Conservation (phyloP, 371 early-diverging fungal species). For the Mortierella polycephala region DNA sequence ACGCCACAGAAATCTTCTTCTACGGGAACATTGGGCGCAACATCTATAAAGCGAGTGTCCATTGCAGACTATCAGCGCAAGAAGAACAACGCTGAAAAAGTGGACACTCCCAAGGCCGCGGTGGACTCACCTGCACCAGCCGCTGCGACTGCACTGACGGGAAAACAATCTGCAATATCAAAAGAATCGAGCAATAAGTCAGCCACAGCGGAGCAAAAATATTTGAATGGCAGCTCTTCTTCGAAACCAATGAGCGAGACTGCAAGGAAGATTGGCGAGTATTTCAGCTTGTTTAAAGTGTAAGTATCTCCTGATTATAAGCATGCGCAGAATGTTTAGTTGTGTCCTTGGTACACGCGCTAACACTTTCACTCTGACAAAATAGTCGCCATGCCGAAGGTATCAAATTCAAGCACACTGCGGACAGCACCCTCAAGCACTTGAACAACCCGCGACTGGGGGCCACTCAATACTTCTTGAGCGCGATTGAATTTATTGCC, state of each 20-base stretch:
- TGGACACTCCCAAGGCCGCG: constrained; percentile 45
- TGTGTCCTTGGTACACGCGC: too few species aligned
- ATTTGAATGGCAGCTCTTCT: constrained; percentile 9
- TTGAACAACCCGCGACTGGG: constrained; percentile 31
- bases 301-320: too few species aligned
- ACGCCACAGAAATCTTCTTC: constrained; percentile 4
- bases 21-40: constrained; percentile 5
- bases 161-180: constrained; percentile 12
- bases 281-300: constrained; percentile 27
- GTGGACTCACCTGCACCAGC: constrained; percentile 43
- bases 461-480: constrained; percentile 45
- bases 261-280: constrained; percentile 33
- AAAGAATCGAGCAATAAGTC: constrained; percentile 17
- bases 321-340: too few species aligned
- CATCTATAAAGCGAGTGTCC: constrained; percentile 32
- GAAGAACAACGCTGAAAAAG: constrained; percentile 24
- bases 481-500: constrained; percentile 46
- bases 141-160: constrained; percentile 1
- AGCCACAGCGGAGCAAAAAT: constrained; percentile 21
- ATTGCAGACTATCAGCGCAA: constrained; percentile 49
- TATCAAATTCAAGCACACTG: constrained; percentile 35
- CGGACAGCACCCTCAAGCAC: constrained; percentile 33
- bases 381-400: constrained; percentile 38
- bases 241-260: constrained; percentile 22
- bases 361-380: neutral